phyloP scores from a whole-genome alignment of 257 asterid genomes.

The Fraxinus anomala region DNA sequence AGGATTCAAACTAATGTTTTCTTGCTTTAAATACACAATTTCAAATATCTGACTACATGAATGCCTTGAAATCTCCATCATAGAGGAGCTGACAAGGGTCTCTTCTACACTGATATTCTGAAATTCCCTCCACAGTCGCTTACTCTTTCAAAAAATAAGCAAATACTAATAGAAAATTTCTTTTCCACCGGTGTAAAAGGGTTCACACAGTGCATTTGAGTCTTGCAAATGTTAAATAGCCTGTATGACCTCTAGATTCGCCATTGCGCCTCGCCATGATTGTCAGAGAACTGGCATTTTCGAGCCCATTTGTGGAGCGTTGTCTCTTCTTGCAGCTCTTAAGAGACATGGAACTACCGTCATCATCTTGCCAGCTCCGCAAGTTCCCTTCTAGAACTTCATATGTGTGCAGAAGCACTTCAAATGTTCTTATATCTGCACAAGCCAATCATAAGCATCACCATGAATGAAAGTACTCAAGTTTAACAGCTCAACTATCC shows the following conservation, averaged over 20 bases:
- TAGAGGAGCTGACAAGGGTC: not conserved
- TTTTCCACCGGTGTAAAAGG: not conserved
- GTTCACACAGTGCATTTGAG: slow-evolving; percentile 50
- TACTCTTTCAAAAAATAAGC: not conserved
- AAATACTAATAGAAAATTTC: not conserved
- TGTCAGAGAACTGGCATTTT: slow-evolving; percentile 41
- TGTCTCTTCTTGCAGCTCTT: slow-evolving; percentile 74
- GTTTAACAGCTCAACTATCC: not conserved
- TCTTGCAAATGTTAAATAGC: slow-evolving; percentile 92
- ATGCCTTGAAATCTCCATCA: not conserved
- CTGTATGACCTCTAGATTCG: slow-evolving; percentile 91
- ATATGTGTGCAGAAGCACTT: slow-evolving; percentile 75
- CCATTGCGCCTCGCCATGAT: slow-evolving; percentile 66
- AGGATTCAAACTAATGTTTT: not conserved
- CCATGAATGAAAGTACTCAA: not conserved
- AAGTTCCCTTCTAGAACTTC: slow-evolving; percentile 74
- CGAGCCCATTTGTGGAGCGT: slow-evolving; percentile 48
- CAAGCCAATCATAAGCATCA: slow-evolving; percentile 20
- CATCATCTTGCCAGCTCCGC: slow-evolving; percentile 56
- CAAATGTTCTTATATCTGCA: slow-evolving; percentile 84
- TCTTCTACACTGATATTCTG: not conserved
- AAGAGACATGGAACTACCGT: slow-evolving; percentile 36
- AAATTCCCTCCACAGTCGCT: not conserved
- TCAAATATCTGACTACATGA: not conserved
- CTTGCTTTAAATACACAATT: not conserved